These are phyloP conservation scores for Vitellaria paradoxa DNA, from an alignment of 179 eudicot genomes.

Conservation along the genomic window DNA sequence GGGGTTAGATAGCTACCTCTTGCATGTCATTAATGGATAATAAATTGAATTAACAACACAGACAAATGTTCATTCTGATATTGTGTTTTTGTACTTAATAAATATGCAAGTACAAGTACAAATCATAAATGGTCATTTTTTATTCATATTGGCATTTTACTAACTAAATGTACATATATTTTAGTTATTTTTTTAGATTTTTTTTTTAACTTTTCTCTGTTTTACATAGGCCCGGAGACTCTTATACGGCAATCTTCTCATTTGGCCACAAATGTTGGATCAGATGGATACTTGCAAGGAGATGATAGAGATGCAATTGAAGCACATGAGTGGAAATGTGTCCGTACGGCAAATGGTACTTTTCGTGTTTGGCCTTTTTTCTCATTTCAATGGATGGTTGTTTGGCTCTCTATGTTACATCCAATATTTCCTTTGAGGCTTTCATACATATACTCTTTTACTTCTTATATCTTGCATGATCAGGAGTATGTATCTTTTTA, in stretches of 20 bases:
- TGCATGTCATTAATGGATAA: no score
- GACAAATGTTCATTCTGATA: no score
- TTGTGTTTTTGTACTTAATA: no score
- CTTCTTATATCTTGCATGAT: no score
- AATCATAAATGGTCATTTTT: neutral
- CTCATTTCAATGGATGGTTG: neutral
- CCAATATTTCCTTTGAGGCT: neutral
- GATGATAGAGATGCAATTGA: constrained; percentile 75
- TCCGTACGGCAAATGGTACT: constrained; percentile 73
- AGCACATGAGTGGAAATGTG: constrained; percentile 91
- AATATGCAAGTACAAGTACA: no score
- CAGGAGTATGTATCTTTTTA: no score
- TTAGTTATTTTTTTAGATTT: neutral
- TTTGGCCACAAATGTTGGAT: constrained; percentile 34
- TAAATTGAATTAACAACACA: no score
- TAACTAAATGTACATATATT: neutral
- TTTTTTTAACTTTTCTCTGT: neutral
- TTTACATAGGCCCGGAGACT: constrained; percentile 61
- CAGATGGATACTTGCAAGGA: constrained; percentile 51
- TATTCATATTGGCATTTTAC: neutral
- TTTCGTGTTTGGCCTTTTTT: neutral
- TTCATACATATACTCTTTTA: no score
- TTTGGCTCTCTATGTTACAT: neutral
- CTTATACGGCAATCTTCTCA: constrained; percentile 69
- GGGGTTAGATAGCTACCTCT: no score